phyloP scores from a whole-genome alignment of 2,329 filamentous ascomycete species.

The Fusarium sp. region DNA sequence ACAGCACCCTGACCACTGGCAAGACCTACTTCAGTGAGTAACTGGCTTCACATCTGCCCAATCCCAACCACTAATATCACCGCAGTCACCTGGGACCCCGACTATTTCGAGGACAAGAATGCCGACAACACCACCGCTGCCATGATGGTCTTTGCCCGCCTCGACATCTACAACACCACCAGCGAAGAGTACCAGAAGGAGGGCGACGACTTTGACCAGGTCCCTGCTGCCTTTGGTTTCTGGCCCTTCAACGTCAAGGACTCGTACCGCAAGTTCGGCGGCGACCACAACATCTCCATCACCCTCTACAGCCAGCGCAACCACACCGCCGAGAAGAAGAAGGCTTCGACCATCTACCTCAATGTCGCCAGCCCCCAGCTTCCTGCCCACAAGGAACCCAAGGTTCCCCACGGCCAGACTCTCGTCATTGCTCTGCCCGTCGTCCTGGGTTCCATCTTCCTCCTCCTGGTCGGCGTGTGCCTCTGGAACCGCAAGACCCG shows the following conservation, averaged over 20 bases:
- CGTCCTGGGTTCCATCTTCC: conserved; percentile 59
- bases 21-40: conserved; percentile 64
- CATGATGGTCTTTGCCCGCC: conserved; percentile 50
- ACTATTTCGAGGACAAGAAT: conserved; percentile 57
- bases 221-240: conserved; percentile 60
- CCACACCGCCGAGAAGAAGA: conserved; percentile 50
- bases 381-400: conserved; percentile 52
- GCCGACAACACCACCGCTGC: conserved; percentile 51
- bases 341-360: conserved; percentile 58
- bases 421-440: conserved; percentile 66
- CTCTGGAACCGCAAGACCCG: conserved; percentile 67
- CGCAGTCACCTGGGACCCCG: conserved; percentile 68
- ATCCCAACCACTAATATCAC: background rate
- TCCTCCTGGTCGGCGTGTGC: conserved; percentile 66
- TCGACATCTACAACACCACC: conserved; percentile 56
- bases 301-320: conserved; percentile 55
- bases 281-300: conserved; percentile 61
- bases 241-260: conserved; percentile 58
- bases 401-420: conserved; percentile 52
- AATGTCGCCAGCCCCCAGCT: conserved; percentile 49
- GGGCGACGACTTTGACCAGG: conserved; percentile 50
- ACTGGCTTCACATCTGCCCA: background rate
- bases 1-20: conserved; percentile 58
- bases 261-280: conserved; percentile 50
- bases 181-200: conserved; percentile 53